Conservation (phyloP, 345 rosid species). For the Rhodamnia rubescens region DNA sequence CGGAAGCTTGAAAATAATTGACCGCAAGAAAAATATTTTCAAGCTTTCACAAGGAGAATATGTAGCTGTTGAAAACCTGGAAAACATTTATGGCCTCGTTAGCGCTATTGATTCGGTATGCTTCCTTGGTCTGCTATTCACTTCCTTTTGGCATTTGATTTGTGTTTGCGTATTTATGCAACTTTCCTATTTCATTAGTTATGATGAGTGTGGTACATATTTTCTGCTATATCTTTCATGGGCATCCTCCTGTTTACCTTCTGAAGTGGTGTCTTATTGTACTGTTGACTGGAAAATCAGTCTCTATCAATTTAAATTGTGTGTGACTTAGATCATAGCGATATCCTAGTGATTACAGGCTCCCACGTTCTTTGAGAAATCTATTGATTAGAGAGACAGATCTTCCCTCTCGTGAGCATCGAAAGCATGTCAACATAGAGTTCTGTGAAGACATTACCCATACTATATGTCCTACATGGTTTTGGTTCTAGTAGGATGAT, state of each 20-base stretch:
- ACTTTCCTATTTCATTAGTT: neutral
- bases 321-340: neutral
- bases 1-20: slow-evolving; percentile 91
- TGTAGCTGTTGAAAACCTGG: slow-evolving; percentile 94
- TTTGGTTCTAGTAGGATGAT: neutral
- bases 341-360: neutral
- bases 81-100: slow-evolving; percentile 59
- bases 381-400: neutral
- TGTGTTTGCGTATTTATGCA: neutral
- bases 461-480: neutral
- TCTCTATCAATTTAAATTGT: neutral
- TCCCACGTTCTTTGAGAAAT: neutral
- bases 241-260: neutral
- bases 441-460: neutral
- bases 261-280: neutral
- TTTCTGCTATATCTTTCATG: neutral
- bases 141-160: neutral
- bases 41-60: slow-evolving; percentile 99
- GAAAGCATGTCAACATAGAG: neutral
- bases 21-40: slow-evolving; percentile 88
- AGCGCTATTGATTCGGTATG: slow-evolving; percentile 68
- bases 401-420: neutral
- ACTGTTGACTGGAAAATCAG: neutral
- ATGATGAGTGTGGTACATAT: neutral
- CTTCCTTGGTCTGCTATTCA: neutral